A percentile compares a stretch with the other conserved stretches of the same genome.
Conservation (phyloP, 495 filamentous ascomycete genomes). For the Annulohypoxylon stygium region DNA sequence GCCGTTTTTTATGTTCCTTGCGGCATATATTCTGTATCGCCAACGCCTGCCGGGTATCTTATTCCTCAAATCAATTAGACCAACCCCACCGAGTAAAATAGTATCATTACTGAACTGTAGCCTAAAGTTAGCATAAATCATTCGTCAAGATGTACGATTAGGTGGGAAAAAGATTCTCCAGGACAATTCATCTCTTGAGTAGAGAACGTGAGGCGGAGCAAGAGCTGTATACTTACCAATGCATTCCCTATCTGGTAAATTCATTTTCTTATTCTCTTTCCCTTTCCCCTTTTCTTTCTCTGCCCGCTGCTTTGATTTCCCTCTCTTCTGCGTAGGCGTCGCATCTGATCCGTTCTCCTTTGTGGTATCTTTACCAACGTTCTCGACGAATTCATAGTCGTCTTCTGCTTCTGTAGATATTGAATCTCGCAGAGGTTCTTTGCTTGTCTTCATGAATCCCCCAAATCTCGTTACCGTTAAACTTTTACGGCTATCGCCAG, state of each 20-base stretch:
- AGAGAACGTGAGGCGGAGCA: background rate
- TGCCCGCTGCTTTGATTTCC: constrained; percentile 59
- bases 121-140: constrained; percentile 22
- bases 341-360: constrained; percentile 57
- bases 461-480: constrained; percentile 74
- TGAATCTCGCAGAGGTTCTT: constrained; percentile 57
- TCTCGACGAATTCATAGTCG: constrained; percentile 56
- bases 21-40: constrained; percentile 45
- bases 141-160: constrained; percentile 44
- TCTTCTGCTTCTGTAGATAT: constrained; percentile 53
- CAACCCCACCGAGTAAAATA: constrained; percentile 33
- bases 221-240: constrained; percentile 44
- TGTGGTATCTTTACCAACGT: constrained; percentile 56
- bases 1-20: constrained; percentile 36
- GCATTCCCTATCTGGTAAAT: constrained; percentile 79
- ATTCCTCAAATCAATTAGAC: constrained; percentile 45
- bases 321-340: constrained; percentile 57
- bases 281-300: constrained; percentile 58
- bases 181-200: background rate
- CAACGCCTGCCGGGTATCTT: constrained; percentile 48
- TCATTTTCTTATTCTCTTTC: constrained; percentile 55
- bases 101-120: constrained; percentile 39
- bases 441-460: constrained; percentile 65
- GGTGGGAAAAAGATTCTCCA: constrained; percentile 53
- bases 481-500: constrained; percentile 75